Evolutionary conservation across 768 basidiomycete species (phyloP).

Genomic region (Fomitopsis pulvina): DNA sequence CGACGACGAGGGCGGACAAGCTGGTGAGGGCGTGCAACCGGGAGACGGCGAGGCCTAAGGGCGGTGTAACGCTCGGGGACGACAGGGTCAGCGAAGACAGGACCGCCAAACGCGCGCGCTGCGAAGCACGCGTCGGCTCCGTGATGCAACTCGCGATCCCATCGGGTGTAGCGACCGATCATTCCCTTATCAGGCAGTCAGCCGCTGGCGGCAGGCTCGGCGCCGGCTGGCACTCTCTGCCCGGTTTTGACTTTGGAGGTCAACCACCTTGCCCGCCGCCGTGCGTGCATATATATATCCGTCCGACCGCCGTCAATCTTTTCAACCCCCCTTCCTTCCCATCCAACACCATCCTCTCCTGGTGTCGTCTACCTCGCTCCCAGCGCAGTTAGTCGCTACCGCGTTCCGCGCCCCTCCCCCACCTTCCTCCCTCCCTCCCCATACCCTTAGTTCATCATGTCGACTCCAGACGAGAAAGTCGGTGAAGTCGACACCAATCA

Average conservation of each 20-base stretch:
- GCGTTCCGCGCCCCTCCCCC: background rate
- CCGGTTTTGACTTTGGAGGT: background rate
- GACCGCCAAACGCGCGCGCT: background rate
- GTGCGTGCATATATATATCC: background rate
- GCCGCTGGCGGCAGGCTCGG: background rate
- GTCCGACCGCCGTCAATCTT: background rate
- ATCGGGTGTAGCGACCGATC: background rate
- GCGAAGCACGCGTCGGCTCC: background rate
- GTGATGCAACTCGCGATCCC: background rate
- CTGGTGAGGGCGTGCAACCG: background rate
- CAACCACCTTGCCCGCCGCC: background rate
- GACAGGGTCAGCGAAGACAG: background rate
- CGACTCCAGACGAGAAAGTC: background rate
- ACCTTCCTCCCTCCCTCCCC: background rate
- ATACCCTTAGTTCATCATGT: background rate
- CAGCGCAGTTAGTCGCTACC: background rate
- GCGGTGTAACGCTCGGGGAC: background rate
- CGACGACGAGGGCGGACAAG: background rate
- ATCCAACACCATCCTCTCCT: background rate
- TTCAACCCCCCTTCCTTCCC: background rate
- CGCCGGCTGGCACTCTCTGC: background rate
- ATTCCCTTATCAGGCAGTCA: background rate
- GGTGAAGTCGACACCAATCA: slow-evolving; percentile 23
- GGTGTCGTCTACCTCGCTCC: background rate
- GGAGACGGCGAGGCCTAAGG: background rate